phyloP scores from a whole-genome alignment of 176 grass and related monocot species.

The Olyra latifolia region DNA sequence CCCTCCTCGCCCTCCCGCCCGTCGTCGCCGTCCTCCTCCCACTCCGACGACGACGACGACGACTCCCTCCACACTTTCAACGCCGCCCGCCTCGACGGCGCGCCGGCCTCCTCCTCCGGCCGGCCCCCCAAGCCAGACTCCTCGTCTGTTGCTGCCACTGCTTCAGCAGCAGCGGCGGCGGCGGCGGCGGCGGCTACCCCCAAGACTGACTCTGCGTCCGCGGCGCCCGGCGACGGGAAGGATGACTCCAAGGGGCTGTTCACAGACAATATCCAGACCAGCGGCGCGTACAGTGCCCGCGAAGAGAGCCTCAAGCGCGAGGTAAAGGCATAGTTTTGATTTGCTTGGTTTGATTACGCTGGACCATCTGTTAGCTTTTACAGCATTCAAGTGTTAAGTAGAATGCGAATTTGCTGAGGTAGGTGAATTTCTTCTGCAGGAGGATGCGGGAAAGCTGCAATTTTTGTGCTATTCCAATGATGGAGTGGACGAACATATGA shows the following conservation, averaged over 20 bases:
- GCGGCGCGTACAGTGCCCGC: slow-evolving; percentile 87
- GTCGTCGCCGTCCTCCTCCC: slow-evolving; percentile 53
- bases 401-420: slow-evolving; percentile 23
- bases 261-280: slow-evolving; percentile 94
- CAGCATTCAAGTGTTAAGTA: not conserved
- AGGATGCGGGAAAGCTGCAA: slow-evolving; percentile 80
- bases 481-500: slow-evolving; percentile 97
- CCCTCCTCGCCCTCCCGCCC: slow-evolving; percentile 48
- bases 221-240: slow-evolving; percentile 44
- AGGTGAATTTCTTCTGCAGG: slow-evolving; percentile 49
- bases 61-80: slow-evolving; percentile 55
- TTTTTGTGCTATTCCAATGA: slow-evolving; percentile 95
- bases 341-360: slow-evolving; percentile 7
- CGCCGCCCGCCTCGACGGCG: slow-evolving; percentile 48
- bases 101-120: slow-evolving; percentile 40
- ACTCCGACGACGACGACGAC: slow-evolving; percentile 62
- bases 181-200: slow-evolving; percentile 29
- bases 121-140: slow-evolving; percentile 52
- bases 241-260: slow-evolving; percentile 82
- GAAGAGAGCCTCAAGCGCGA: slow-evolving; percentile 95
- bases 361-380: not conserved
- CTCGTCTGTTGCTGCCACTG: slow-evolving; percentile 35
- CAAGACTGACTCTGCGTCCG: slow-evolving; percentile 44
- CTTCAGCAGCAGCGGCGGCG: not conserved
- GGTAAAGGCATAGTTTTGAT: slow-evolving; percentile 29